Conservation (phyloP, 257 asterid genomes). For the Primulina huaijiensis region DNA sequence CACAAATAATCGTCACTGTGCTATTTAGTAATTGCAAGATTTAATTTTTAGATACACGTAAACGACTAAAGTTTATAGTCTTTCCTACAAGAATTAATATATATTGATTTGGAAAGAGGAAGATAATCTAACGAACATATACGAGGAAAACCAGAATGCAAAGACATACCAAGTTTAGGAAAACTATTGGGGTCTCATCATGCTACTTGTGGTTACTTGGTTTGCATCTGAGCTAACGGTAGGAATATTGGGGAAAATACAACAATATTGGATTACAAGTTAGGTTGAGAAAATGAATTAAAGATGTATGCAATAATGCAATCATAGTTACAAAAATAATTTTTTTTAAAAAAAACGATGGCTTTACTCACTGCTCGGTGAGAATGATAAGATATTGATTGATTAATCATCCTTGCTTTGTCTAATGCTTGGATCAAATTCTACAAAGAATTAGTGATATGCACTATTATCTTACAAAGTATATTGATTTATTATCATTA, state of each 20-base stretch:
- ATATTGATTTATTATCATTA: too few species aligned
- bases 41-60: too few species aligned
- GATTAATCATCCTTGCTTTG: too few species aligned
- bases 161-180: conserved; percentile 16
- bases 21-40: too few species aligned
- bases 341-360: too few species aligned
- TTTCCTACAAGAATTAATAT: conserved; percentile 18
- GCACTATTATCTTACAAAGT: too few species aligned
- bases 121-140: conserved; percentile 24
- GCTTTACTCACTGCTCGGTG: too few species aligned
- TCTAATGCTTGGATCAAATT: too few species aligned
- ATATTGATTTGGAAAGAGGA: conserved; percentile 12
- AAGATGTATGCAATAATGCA: conserved; percentile 5
- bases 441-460: too few species aligned
- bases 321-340: too few species aligned
- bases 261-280: conserved; percentile 29
- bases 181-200: conserved; percentile 31
- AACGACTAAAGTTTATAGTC: background rate
- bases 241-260: conserved; percentile 30
- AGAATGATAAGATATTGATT: too few species aligned
- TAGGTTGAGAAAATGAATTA: conserved; percentile 23
- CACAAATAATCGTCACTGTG: background rate
- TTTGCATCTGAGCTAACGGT: conserved; percentile 45
- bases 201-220: conserved; percentile 27
- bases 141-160: conserved; percentile 24